A percentile compares a stretch with the other conserved stretches of the same genome.
phyloP scores from a whole-genome alignment of 345 rosid genomes.

The Pugionium dolabratum region DNA sequence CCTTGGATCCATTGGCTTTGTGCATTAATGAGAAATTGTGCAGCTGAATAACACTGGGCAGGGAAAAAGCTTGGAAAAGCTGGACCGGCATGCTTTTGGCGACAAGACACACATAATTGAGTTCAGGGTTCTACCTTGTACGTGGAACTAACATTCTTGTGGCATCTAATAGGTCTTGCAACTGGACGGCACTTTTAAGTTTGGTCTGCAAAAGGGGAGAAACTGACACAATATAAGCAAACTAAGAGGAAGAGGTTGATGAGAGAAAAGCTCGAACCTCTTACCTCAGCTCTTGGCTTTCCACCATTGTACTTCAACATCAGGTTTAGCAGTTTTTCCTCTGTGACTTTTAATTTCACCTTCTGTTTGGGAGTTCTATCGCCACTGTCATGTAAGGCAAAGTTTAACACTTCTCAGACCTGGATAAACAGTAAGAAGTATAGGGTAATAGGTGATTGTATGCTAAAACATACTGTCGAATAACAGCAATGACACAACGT shows the following conservation, averaged over 20 bases:
- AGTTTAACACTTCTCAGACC: constrained; percentile 17
- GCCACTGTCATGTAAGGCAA: constrained; percentile 57
- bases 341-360: constrained; percentile 97
- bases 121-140: constrained; percentile 58
- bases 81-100: not conserved
- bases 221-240: constrained; percentile 18
- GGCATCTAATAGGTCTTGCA: constrained; percentile 99
- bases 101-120: constrained; percentile 4
- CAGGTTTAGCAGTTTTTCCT: constrained; percentile 89
- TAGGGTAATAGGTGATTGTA: not conserved
- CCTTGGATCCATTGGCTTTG: constrained; percentile 4
- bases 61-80: constrained; percentile 7
- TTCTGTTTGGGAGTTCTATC: constrained; percentile 99
- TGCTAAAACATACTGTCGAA: constrained; percentile 81
- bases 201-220: constrained; percentile 66
- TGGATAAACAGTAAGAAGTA: constrained; percentile 13
- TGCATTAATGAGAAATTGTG: constrained; percentile 2
- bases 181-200: constrained; percentile 93
- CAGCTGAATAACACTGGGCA: constrained; percentile 10
- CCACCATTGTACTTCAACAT: constrained; percentile 99
- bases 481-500: constrained; percentile 93
- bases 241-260: constrained; percentile 11
- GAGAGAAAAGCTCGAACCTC: constrained; percentile 24
- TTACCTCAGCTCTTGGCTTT: constrained; percentile 89
- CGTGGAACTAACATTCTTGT: constrained; percentile 97